Evolutionary conservation across 2,329 filamentous ascomycete species (phyloP).

Genomic region (Pseudofabraea citricarpa): DNA sequence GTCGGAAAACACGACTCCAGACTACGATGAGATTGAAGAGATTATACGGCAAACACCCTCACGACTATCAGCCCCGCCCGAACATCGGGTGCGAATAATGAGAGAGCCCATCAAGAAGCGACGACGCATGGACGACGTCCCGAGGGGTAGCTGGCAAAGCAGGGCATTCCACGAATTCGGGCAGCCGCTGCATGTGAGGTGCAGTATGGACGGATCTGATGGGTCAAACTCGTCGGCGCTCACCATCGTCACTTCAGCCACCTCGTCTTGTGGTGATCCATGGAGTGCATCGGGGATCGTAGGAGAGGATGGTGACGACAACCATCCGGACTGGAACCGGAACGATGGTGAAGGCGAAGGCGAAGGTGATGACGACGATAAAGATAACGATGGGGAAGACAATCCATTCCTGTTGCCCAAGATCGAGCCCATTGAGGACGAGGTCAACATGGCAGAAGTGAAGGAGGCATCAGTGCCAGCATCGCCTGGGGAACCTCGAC

Average conservation of each 20-base stretch:
- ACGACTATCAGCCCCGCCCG: constrained; percentile 6
- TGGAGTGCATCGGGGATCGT: constrained; percentile 23
- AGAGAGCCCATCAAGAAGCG: constrained; percentile 14
- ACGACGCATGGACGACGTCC: constrained; percentile 10
- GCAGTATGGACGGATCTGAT: constrained; percentile 25
- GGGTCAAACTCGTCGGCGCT: constrained; percentile 19
- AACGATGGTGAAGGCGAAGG: no score
- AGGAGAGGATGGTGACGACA: constrained; percentile 30
- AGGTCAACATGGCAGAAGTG: constrained; percentile 48
- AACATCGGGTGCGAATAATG: constrained; percentile 7
- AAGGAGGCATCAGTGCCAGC: constrained; percentile 25
- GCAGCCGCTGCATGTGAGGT: constrained; percentile 3
- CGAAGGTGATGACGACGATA: constrained; percentile 34
- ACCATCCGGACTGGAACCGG: constrained; percentile 42
- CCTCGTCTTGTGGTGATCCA: constrained; percentile 21
- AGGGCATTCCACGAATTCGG: constrained; percentile 7
- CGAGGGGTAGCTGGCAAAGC: not conserved
- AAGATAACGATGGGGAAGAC: constrained; percentile 34
- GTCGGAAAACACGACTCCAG: constrained; percentile 16
- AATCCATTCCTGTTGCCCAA: constrained; percentile 44
- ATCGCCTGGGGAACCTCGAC: constrained; percentile 12
- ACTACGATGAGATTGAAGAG: constrained; percentile 20
- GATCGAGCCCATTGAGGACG: constrained; percentile 51
- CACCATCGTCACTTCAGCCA: constrained; percentile 22
- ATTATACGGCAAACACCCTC: constrained; percentile 10